Base-by-base conservation (phyloP, 2,329 filamentous ascomycete species). In the Aspergillus sp. region DNA sequence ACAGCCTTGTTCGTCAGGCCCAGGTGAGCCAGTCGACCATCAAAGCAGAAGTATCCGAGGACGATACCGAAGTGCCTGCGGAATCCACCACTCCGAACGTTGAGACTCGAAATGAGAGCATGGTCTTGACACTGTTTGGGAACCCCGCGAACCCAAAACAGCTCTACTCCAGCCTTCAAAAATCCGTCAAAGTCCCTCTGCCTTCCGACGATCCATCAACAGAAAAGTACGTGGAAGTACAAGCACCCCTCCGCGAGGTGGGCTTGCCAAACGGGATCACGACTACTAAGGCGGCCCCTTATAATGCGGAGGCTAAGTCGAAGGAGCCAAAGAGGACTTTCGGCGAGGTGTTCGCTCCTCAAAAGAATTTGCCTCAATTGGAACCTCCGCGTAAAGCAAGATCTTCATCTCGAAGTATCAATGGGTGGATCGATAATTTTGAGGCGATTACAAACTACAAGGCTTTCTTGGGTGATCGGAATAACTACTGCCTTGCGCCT, bases 111-210 rank as follows among this genome's bases (percentile, higher is more conserved):
- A 69, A 81, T 58, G 71, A 81, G 50, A 80, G 77, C 56, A 75
- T 84, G 14, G 86, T 93, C 5, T 76, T 96, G 52, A 93, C 89
- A 1, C 76, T 95, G 1, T 86, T 85, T 60, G 90, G 89, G 50
- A 88, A 85, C 60, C 88, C 88, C 38, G 84, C 86, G 1, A 84
- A 85, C 43, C 81, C 88, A 33, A 87, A 85, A 60, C 88, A 93
- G 54, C 77, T 96, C 3, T 96, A 94, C 68, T 95, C 93, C 3
- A 95, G 92, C 69, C 76, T 96, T 46, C 89, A 88, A 58, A 78
- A 82, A 50, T 68, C 70, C 1, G 60, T 66, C 42, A 66, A 65
- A 35, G 60, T 68, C 22, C 63, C 67, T n/a, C 45, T 67, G 41
- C 63, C 67, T 19, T 69, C 68, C 6, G 64, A 74, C 13, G 71